Evolutionary conservation across 805 yeast genomes (phyloP), one percentile per base, ranked within the genome.

Genomic region (Grigorovia humatica): DNA sequence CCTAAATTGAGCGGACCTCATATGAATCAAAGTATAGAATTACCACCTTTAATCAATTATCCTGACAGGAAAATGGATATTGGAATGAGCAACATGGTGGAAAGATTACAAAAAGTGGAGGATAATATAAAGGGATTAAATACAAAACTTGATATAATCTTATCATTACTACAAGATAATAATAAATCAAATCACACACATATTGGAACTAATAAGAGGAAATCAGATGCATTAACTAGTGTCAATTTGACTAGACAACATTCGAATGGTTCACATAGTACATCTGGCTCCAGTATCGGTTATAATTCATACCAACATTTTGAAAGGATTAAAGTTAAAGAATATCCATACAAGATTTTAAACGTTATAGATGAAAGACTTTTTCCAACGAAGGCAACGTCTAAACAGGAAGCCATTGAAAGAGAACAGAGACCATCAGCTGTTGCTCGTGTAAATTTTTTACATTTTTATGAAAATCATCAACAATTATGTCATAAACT

Each of bases 401-500:
- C 69, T 1, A 59, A 59, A 48, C 50, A 55, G 27, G 71, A 64
- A 19, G 53, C 52, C 15, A 44, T 60, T 2, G 70, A 65, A 15
- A 59, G 63, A 52, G 62, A 64, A 19, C 69, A 66, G 51, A 54
- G 71, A 45, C 70, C 71, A 8, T 66, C 63, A 53, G 69, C 67
- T 2, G 69, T 67, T 0, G 71, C 71, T 9, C 57, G 77, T 55
- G 68, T 71, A 15, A 75, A 75, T 50, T 79, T 80, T 55, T 52
- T 75, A 42, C 61, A 66, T 47, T 79, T 78, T 62, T 79, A 74
- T 56, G 65, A 69, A 35, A 62, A 70, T 12, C 70, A 79, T 55
- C 73, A 71, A 53, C 55, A 57, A 9, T 60, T 79, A 6, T 77
- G 80, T 55, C 63, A 76, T 8, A 64, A 67, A 45, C 59, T 80